Conservation (phyloP, 805 yeast species). For the Isabelozyma pseudorhagii region DNA sequence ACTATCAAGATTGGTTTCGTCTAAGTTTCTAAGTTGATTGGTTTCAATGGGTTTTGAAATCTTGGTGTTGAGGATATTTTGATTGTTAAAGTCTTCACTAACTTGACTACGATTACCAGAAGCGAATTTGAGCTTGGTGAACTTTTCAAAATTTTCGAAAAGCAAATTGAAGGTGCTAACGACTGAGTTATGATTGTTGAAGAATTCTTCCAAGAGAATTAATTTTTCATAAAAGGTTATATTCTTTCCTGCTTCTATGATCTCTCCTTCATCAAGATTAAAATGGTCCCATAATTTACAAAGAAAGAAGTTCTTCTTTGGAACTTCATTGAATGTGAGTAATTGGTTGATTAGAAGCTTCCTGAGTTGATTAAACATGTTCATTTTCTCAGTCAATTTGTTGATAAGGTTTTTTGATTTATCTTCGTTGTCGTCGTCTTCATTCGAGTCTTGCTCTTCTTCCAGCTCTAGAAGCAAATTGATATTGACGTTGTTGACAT, state of each 20-base stretch:
- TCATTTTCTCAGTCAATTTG: constrained; percentile 13
- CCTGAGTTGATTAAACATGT: constrained; percentile 33
- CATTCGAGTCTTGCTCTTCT: background rate
- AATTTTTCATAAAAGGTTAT: constrained; percentile 14
- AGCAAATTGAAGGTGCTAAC: constrained; percentile 17
- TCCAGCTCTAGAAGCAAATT: constrained; percentile 5
- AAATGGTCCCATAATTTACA: constrained; percentile 22
- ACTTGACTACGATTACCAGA: constrained; percentile 1
- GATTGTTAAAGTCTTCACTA: constrained; percentile 7
- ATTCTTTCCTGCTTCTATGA: background rate
- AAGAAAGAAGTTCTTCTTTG: constrained; percentile 26
- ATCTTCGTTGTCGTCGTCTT: constrained; percentile 9
- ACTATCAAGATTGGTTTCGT: constrained; percentile 16
- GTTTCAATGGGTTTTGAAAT: background rate
- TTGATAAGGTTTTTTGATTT: constrained; percentile 6
- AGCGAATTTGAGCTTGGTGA: constrained; percentile 1
- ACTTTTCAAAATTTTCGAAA: constrained; percentile 25
- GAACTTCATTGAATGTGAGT: constrained; percentile 32
- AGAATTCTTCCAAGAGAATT: constrained; percentile 12
- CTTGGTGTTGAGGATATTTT: constrained; percentile 11
- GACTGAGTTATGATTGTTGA: constrained; percentile 20
- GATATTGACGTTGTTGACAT: constrained; percentile 32
- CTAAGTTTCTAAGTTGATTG: background rate
- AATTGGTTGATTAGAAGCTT: constrained; percentile 37
- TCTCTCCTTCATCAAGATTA: constrained; percentile 4